These are phyloP conservation scores for Beauveria medogensis DNA, from an alignment of 2,329 filamentous ascomycete genomes.

Conservation along the genomic window DNA sequence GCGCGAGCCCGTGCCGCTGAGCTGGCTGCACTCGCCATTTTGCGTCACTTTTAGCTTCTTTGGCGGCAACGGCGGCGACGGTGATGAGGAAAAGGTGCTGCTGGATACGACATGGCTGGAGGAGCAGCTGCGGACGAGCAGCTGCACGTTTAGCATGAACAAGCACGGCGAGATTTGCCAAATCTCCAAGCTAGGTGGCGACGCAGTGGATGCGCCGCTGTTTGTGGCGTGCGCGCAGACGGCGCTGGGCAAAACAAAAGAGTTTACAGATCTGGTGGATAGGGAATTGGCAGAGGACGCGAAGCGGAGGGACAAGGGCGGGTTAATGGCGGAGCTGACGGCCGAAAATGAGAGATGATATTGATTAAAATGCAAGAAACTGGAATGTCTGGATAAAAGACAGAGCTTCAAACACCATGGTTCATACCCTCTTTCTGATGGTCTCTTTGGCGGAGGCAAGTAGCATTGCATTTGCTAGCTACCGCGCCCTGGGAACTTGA, in stretches of 20 bases:
- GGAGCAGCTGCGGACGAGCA: conserved; percentile 66
- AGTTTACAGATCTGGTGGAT: conserved; percentile 68
- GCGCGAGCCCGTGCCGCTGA: conserved; percentile 81
- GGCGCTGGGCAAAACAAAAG: conserved; percentile 72
- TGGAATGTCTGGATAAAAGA: not conserved
- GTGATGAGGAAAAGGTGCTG: conserved; percentile 36
- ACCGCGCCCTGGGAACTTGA: no score
- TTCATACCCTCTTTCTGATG: not conserved
- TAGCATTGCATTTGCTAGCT: no score
- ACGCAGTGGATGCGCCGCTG: conserved; percentile 68
- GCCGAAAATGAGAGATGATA: conserved; percentile 71
- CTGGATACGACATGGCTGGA: conserved; percentile 67
- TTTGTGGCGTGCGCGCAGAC: conserved; percentile 68
- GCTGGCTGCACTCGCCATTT: conserved; percentile 85
- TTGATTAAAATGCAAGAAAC: not conserved
- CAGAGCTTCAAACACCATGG: not conserved
- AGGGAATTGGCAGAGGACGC: conserved; percentile 67
- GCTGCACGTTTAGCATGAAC: conserved; percentile 79
- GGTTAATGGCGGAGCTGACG: conserved; percentile 66
- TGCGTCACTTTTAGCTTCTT: conserved; percentile 88
- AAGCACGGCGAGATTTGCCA: conserved; percentile 85
- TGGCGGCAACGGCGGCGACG: conserved; percentile 59
- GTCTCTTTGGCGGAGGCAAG: not conserved
- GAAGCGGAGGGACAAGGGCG: conserved; percentile 69
- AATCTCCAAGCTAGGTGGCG: conserved; percentile 82